phyloP scores from a whole-genome alignment of 352 stramenopile genomes.

The Peronospora farinosa region DNA sequence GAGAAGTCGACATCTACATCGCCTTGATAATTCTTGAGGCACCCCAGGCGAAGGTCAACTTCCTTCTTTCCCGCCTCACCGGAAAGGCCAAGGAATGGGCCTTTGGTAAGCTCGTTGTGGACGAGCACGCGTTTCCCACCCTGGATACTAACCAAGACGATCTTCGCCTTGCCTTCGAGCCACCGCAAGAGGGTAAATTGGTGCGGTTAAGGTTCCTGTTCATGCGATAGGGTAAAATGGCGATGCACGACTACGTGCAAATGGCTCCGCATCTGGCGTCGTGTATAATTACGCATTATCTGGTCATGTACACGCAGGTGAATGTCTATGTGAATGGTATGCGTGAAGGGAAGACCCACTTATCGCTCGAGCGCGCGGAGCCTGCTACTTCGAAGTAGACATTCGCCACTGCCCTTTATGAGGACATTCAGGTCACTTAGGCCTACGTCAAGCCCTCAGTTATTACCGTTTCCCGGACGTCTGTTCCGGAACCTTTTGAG shows the following conservation, averaged over 20 bases:
- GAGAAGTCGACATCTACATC: neutral
- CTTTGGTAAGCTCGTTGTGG: too few relatives aligned
- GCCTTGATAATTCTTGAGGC: neutral
- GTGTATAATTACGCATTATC: neutral
- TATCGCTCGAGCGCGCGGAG: too few relatives aligned
- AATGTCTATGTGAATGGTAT: too few relatives aligned
- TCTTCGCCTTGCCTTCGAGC: neutral
- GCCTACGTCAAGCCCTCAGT: too few relatives aligned
- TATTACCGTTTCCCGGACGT: too few relatives aligned
- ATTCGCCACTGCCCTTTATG: conserved; percentile 12
- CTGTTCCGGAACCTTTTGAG: too few relatives aligned
- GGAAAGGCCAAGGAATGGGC: too few relatives aligned
- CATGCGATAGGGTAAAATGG: neutral
- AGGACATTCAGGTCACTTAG: conserved; percentile 7
- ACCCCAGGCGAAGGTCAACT: neutral
- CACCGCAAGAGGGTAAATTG: too few relatives aligned
- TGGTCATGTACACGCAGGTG: neutral
- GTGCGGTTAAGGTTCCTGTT: neutral
- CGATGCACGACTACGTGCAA: too few relatives aligned
- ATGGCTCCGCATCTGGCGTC: neutral
- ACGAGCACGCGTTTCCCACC: neutral
- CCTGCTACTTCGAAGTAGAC: too few relatives aligned
- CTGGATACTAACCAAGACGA: neutral
- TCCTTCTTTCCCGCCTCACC: neutral
- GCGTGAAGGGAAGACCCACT: too few relatives aligned